phyloP scores from a whole-genome alignment of 345 rosid genomes.

The Psidium guajava region DNA sequence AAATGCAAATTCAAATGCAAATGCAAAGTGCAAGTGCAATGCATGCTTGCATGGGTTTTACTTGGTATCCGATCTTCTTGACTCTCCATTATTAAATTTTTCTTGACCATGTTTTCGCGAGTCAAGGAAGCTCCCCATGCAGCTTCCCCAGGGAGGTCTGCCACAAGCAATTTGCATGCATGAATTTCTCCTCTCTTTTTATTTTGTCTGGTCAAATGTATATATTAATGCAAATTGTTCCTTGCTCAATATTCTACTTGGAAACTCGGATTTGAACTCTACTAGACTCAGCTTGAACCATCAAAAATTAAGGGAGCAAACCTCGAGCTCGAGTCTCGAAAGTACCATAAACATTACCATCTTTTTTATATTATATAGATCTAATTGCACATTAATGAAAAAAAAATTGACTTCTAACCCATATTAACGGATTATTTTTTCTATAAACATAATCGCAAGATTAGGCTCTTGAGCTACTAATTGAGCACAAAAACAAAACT shows the following conservation, averaged over 20 bases:
- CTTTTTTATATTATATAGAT: background rate
- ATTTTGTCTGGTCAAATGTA: background rate
- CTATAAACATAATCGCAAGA: background rate
- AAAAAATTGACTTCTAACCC: background rate
- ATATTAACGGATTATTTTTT: background rate
- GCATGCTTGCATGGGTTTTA: background rate
- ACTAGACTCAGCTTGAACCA: background rate
- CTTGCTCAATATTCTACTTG: background rate
- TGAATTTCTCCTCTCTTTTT: background rate
- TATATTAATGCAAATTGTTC: background rate
- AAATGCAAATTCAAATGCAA: background rate
- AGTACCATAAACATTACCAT: background rate
- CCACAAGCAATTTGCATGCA: background rate
- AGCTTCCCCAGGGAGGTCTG: background rate
- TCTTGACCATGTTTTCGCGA: background rate
- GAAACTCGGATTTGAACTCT: background rate
- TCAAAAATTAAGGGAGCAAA: background rate
- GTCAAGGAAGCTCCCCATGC: background rate
- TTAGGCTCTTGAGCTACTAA: background rate
- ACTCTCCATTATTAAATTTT: background rate
- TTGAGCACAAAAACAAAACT: background rate
- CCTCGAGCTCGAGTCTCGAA: background rate
- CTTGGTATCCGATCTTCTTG: background rate
- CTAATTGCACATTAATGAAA: background rate
- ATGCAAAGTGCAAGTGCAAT: background rate